Evolutionary conservation across 495 filamentous ascomycete genomes (phyloP).

Genomic region (Bryoglossum gracile): DNA sequence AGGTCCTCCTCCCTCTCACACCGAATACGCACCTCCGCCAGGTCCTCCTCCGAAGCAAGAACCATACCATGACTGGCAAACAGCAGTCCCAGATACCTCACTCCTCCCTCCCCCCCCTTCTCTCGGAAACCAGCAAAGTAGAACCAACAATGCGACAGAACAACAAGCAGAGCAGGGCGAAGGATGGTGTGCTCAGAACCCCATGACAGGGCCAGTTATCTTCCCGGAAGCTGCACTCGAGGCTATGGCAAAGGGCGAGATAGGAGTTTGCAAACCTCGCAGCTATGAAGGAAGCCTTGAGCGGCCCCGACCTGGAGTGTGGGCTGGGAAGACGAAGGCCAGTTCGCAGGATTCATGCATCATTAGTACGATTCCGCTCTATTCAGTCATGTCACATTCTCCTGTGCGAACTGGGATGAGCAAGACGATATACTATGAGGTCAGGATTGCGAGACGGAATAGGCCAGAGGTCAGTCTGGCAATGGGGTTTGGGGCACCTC

Average conservation of each 20-base stretch:
- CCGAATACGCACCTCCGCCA: conserved; percentile 31
- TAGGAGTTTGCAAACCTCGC: conserved; percentile 24
- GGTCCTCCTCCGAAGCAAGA: conserved; percentile 31
- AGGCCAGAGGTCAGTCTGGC: conserved; percentile 57
- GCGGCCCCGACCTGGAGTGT: conserved; percentile 35
- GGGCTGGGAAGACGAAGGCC: conserved; percentile 30
- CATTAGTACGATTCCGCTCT: conserved; percentile 65
- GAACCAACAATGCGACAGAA: conserved; percentile 65
- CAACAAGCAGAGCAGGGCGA: conserved; percentile 65
- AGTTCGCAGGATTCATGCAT: conserved; percentile 46
- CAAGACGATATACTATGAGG: conserved; percentile 75
- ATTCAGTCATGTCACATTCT: conserved; percentile 59
- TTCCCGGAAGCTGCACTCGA: conserved; percentile 32
- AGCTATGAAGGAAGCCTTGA: conserved; percentile 25
- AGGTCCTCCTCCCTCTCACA: conserved; percentile 17
- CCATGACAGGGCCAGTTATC: conserved; percentile 51
- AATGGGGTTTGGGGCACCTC: conserved; percentile 70
- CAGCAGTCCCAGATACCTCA: conserved; percentile 68
- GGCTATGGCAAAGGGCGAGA: conserved; percentile 20
- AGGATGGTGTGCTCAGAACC: conserved; percentile 58
- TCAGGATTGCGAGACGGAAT: conserved; percentile 41
- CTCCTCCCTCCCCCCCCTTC: conserved; percentile 76
- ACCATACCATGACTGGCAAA: conserved; percentile 65
- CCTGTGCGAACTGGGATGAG: conserved; percentile 48
- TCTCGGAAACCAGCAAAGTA: conserved; percentile 58